These are phyloP conservation scores for Aspergillus biplanus DNA, from an alignment of 495 filamentous ascomycete species.

Conservation along the genomic window DNA sequence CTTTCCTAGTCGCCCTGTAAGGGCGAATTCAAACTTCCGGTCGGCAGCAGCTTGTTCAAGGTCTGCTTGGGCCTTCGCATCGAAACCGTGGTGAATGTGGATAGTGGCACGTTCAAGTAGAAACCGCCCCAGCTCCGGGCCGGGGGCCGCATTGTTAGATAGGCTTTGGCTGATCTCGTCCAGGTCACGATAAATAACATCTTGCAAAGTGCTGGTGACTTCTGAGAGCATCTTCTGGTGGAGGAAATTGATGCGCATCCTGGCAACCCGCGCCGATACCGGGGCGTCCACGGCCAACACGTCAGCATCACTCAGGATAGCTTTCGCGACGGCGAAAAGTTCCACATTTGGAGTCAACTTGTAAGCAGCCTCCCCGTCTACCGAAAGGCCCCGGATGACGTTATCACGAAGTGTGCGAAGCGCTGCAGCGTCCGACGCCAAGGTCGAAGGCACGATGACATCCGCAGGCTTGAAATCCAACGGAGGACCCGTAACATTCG, in stretches of 20 bases:
- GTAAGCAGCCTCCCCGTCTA: slow-evolving; percentile 88
- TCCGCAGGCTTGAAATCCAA: slow-evolving; percentile 58
- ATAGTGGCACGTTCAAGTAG: slow-evolving; percentile 81
- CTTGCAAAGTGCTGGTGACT: slow-evolving; percentile 66
- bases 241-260: slow-evolving; percentile 75
- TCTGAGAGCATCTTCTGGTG: slow-evolving; percentile 89
- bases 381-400: slow-evolving; percentile 66
- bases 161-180: slow-evolving; percentile 48
- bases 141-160: slow-evolving; percentile 35
- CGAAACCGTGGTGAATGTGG: slow-evolving; percentile 82
- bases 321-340: slow-evolving; percentile 76
- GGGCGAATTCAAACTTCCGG: slow-evolving; percentile 75
- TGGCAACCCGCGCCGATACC: slow-evolving; percentile 42
- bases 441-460: slow-evolving; percentile 55
- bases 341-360: slow-evolving; percentile 81
- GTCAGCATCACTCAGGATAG: slow-evolving; percentile 59
- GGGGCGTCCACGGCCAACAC: slow-evolving; percentile 48
- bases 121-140: slow-evolving; percentile 61
- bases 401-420: slow-evolving; percentile 46
- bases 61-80: slow-evolving; percentile 72
- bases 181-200: slow-evolving; percentile 56
- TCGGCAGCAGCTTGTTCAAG: slow-evolving; percentile 64
- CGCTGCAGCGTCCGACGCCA: slow-evolving; percentile 32
- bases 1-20: slow-evolving; percentile 88
- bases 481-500: slow-evolving; percentile 87